These are phyloP conservation scores for Lathyrus tuberosus DNA, from an alignment of 306 rosid genomes.

Conservation along the genomic window DNA sequence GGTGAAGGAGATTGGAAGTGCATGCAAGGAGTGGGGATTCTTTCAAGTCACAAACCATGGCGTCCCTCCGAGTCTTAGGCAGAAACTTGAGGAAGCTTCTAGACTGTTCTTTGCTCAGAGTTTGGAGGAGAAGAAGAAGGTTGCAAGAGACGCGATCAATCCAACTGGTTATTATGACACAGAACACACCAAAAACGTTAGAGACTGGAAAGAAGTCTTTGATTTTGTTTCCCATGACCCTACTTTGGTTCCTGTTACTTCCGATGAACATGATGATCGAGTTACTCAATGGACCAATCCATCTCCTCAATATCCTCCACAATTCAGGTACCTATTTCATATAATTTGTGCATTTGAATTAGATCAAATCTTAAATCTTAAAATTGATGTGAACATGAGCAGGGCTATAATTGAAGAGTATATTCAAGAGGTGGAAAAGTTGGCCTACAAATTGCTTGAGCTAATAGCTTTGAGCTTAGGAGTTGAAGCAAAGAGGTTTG, in stretches of 20 bases:
- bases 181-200: constrained; percentile 71
- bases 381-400: no score
- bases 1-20: constrained; percentile 30
- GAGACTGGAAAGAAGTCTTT: constrained; percentile 78
- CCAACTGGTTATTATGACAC: constrained; percentile 57
- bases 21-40: constrained; percentile 53
- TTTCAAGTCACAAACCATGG: constrained; percentile 61
- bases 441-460: no score
- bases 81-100: constrained; percentile 41
- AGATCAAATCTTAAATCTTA: no score
- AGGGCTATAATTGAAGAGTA: no score
- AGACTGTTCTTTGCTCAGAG: constrained; percentile 58
- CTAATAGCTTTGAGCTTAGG: constrained; percentile 37
- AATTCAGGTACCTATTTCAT: constrained; percentile 50
- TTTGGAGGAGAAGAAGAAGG: constrained; percentile 61
- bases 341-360: no score
- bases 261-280: constrained; percentile 39
- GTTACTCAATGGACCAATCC: constrained; percentile 50
- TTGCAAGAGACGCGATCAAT: constrained; percentile 38
- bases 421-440: no score
- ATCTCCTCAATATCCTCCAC: constrained; percentile 57
- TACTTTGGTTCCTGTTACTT: constrained; percentile 43
- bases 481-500: constrained; percentile 51
- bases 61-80: constrained; percentile 39
- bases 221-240: constrained; percentile 54